These are phyloP conservation scores for Biancaea sappan DNA, from an alignment of 306 rosid genomes.

Conservation along the genomic window DNA sequence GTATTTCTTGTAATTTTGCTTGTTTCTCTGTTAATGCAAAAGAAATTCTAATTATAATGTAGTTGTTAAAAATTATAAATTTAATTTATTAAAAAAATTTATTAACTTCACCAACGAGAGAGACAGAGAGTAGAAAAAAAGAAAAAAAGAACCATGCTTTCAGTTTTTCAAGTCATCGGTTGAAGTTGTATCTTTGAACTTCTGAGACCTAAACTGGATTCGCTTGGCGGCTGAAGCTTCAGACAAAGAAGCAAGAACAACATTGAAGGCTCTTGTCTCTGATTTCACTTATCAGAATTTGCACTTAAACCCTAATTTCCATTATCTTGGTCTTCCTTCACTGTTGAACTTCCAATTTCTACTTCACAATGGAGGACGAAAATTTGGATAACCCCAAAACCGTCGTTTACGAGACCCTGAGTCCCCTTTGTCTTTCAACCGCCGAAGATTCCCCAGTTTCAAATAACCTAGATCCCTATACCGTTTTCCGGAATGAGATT, in stretches of 20 bases:
- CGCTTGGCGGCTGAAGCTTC: not conserved
- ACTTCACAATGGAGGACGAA: slow-evolving; percentile 42
- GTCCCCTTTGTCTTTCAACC: slow-evolving; percentile 46
- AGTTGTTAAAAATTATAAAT: too few relatives aligned
- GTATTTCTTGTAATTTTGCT: too few relatives aligned
- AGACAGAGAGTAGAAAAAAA: too few relatives aligned
- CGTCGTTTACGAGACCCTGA: slow-evolving; percentile 62
- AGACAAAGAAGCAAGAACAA: not conserved
- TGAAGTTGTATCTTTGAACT: not conserved
- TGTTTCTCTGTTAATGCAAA: too few relatives aligned
- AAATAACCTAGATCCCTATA: slow-evolving; percentile 47
- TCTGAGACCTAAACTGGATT: not conserved
- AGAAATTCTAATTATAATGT: too few relatives aligned
- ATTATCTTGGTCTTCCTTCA: not conserved
- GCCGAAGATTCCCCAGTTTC: slow-evolving; percentile 37
- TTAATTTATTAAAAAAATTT: too few relatives aligned
- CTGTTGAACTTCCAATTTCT: not conserved
- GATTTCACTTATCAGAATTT: not conserved
- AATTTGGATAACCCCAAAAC: slow-evolving; percentile 22
- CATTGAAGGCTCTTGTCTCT: too few relatives aligned
- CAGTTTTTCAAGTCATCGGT: too few relatives aligned
- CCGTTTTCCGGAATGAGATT: slow-evolving; percentile 77
- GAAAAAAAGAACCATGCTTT: too few relatives aligned
- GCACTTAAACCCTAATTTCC: not conserved
- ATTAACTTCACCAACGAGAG: too few relatives aligned